Base-by-base conservation (phyloP, 2,329 filamentous ascomycete genomes). In the Aureobasidium sp. region DNA sequence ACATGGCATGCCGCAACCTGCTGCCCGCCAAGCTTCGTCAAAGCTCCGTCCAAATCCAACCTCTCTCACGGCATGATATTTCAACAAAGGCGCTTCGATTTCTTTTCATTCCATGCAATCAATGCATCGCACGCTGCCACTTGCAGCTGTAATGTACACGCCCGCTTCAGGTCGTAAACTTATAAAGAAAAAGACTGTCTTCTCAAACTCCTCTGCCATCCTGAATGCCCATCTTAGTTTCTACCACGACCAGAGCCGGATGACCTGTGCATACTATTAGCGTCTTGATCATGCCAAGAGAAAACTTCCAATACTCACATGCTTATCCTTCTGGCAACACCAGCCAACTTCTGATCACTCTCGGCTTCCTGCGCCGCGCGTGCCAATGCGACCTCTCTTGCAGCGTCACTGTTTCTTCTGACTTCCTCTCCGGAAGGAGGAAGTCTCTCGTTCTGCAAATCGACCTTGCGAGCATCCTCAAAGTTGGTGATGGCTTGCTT, bases 401-500 rank as follows among this genome's bases (percentile, higher is more conserved):
- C 89, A 64, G 88, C 85, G 65, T 90, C 86, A 57, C 84, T 88
- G 68, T 86, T 88, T 70, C 84, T 84, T 59, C 84, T 79, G 17
- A 97, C 90, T 71, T 98, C 93, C 44, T 97, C 91, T 57, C 93
- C 87, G 59, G 82, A 93, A 0, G 93, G 93, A 45, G 93, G 93
- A 59, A 98, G 77, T 58, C 89, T 81, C 74, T 98, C 93, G 69
- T 98, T 98, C 73, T 97, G 90, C 58, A 97, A 66, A 73, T 98
- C 93, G 44, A 98, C 90, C 77, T 96, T 97, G 58, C 90, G 80
- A 14, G 93, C 93, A 69, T 98, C 93, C 69, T 98, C 93, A 61
- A 98, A 98, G 62, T 83, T 94, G 71, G 83, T 91, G 63, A 98
- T 98, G 29, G 93, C 93, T 65, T 96, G 90, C 78, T 97, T 98